Base-by-base conservation (phyloP, 2,329 filamentous ascomycete genomes). In the Xylariaceae sp. region DNA sequence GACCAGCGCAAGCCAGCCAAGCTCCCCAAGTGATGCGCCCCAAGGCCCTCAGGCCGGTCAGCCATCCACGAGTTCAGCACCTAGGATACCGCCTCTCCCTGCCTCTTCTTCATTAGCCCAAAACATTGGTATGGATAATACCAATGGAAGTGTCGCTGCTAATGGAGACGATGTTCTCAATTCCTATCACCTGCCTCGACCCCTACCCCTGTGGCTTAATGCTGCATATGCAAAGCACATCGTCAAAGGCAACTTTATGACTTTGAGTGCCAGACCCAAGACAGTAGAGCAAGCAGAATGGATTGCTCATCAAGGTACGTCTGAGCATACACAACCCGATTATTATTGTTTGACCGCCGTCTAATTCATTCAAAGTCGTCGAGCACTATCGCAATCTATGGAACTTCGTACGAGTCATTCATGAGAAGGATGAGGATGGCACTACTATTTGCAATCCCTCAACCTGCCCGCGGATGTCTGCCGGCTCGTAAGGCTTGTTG, bases 171-270 rank as follows among this genome's bases (percentile, higher is more conserved):
- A 83, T 54, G 70, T 80, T 50, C 76, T 85, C 61, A 74, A 75
- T 62, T 75, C 76, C 9, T 85, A 85, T 67, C 83, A 86, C 63
- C 76, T 88, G 56, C 86, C 86, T 56, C 79, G 82, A 41, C 81
- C 82, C 34, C 75, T 84, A 56, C 88, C 88, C 12, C 74, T 89
- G 58, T 91, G 88, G 84, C 83, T 91, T 66, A 86, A 88, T 66
- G 80, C 86, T 53, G 75, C 83, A 58, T 87, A 89, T 68, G 86
- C 88, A 52, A 88, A 87, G 69, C 85, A 95, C 67, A 95, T 96
- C 62, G 91, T 96, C 67, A 95, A 92, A 76, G 92, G 92, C 56
- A 97, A 96, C 75, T 96, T 97, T 70, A 90, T 96, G 86, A 96
- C 92, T 8, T 75, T 97, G 56, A 95, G 91, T 66, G 90, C 91